Base-by-base conservation (phyloP, 768 basidiomycete species). In the Mycena indigotica region DNA sequence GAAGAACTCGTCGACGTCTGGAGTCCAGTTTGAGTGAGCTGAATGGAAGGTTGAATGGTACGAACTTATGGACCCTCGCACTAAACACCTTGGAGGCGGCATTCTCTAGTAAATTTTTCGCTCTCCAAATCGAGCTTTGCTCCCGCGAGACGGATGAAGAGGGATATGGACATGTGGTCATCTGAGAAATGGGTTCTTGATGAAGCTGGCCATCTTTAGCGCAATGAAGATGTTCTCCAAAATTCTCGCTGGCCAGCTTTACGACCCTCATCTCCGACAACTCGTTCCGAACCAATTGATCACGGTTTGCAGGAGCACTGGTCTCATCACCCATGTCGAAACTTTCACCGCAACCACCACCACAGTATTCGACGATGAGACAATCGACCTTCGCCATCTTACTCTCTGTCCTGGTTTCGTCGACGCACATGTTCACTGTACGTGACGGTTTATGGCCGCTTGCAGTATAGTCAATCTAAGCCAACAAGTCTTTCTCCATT, bases 1-100 rank as follows among this genome's bases (percentile, higher is more conserved):
- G 62, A 84, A 84, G 65, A 80, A 84, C 63, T 85, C 84, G 60
- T 85, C 84, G 52, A 80, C 75, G 64, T 84, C 84, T 84, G 39
- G 12, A 41, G 32, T 19, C 17, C 19, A 29, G 15, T 32, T 28
- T 52, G 24, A 35, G 35, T 45, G 19, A 24, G 16, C 26, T 51
- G 17, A 39, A 45, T 24, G 21, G n/a, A 28, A 17, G 15, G 19
- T 26, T 15, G 25, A 3, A n/a, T 32, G 28, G n/a, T 75, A 66
- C 65, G 23, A 19, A 82, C 81, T 82, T 51, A 82, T 79, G 16
- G 81, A 83, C 13, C 81, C 81, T 45, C 79, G 71, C 26, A 82
- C 73, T 5, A 77, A 67, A 58, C 79, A 80, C 17, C 58, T 60
- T 50, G 48, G 57, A 40, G 61, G 32, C 32, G n/a, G n/a, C n/a